Base-by-base conservation (phyloP, 1,284 basidiomycete species). In the Marasmius fiardii region DNA sequence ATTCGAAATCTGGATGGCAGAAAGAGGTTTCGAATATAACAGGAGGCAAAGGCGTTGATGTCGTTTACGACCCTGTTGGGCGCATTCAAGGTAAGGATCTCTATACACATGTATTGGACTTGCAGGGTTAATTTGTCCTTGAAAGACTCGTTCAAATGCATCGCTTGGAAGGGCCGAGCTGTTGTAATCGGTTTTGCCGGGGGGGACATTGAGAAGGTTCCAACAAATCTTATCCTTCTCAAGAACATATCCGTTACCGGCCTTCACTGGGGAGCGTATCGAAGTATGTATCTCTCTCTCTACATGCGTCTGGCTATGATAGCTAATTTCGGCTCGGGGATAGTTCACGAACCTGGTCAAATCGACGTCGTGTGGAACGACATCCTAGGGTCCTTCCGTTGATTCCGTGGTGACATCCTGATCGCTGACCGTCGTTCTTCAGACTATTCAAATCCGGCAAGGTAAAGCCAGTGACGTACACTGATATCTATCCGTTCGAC, bases 181-280 rank as follows among this genome's bases (percentile, higher is more conserved):
- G 67, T 98, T 20, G 91, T 98, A 24, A 88, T 99, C 53, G 96
- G 96, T 16, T 95, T 97, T 71, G 93, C 92, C 6, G 88, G 84
- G 10, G 93, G 95, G 10, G 71, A 75, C 7, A 97, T 98, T 60
- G 95, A 98, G 69, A 94, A 94, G 74, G 91, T 95, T 18, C 91
- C 94, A 0, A 83, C 93, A 65, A 96, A 97, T 68, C 74, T 97
- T 26, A 83, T 96, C 2, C 76, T 98, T 8, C 77, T 96, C 31
- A 96, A 96, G 73, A 94, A 95, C 63, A 80, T 92, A 31, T 85
- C 88, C 12, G 70, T 96, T 12, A 78, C 90, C 51, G 94, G 94
- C 6, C 73, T 95, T 16, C 89, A 87, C 65, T 95, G 92, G 92
- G 93, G 92, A 12, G 85, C 85, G n/a, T 93, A 53, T 49, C 52